Evolutionary conservation across 306 rosid species (phyloP).

Genomic region (Fagus sylvatica): DNA sequence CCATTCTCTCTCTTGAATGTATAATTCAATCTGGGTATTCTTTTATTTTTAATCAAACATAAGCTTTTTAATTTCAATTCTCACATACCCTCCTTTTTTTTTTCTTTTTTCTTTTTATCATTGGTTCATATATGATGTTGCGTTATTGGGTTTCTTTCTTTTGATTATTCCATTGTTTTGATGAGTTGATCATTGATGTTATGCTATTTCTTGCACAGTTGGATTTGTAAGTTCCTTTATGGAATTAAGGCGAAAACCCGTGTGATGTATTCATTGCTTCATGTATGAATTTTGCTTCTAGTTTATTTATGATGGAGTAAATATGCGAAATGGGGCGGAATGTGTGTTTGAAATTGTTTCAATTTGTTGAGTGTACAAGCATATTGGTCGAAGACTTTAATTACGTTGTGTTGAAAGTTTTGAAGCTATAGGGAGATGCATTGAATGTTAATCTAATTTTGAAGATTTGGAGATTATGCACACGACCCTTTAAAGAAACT

Average conservation of each 20-base stretch:
- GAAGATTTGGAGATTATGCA: neutral
- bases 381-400: neutral
- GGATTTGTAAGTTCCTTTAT: constrained; percentile 17
- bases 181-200: neutral
- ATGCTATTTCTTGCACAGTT: constrained; percentile 24
- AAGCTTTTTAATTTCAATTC: neutral
- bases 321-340: constrained; percentile 10
- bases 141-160: neutral
- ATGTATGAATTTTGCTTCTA: constrained; percentile 4
- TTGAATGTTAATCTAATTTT: constrained; percentile 1
- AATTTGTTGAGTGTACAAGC: constrained; percentile 10
- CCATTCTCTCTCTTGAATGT: neutral
- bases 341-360: constrained; percentile 8
- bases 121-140: neutral
- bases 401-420: too few relatives aligned
- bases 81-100: neutral
- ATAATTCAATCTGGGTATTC: neutral
- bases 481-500: constrained; percentile 2
- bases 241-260: constrained; percentile 27
- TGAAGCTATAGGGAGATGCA: neutral
- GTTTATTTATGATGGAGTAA: constrained; percentile 5
- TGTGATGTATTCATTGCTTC: constrained; percentile 1
- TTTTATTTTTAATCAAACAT: too few relatives aligned
- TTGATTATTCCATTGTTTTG: neutral
- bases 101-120: neutral